Base-by-base conservation (phyloP, 495 filamentous ascomycete species). In the Polyplosphaeria fusca region DNA sequence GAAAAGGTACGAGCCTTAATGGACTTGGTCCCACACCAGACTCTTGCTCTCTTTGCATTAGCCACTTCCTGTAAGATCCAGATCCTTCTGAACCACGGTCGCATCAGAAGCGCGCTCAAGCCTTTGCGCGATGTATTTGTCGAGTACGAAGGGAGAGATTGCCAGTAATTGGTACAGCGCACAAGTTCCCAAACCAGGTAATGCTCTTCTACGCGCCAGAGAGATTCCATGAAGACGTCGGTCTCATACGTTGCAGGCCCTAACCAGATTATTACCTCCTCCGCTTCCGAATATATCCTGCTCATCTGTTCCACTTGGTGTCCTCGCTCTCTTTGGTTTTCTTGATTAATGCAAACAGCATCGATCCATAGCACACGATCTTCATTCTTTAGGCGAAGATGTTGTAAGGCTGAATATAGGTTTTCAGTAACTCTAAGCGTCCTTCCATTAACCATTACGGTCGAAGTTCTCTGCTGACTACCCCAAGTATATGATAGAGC, bases 41-140 rank as follows among this genome's bases (percentile, higher is more conserved):
- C 41, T 39, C 27, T 16, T 19, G 67, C 67, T 5, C 0, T 42
- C 45, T 60, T 51, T 14, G 69, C 65, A 32, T 59, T 60, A 25
- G 66, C 69, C 26, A 68, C 51, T 58, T 71, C 69, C 58, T 71
- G 69, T 24, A 71, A 47, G 38, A 71, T 65, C 69, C 69, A 71
- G 32, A 68, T 47, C 52, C 68, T 56, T 7, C 43, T 37, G 32
- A 70, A 71, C 68, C 67, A 71, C 25, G 42, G 37, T 49, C 58
- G 54, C 2, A 11, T 20, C n/a, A 69, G 50, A 26, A 68, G 44
- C 5, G 32, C 37, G 12, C 22, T 23, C 28, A 67, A 28, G 9
- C 66, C 66, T 37, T 35, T n/a, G n/a, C n/a, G n/a, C n/a, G n/a
- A n/a, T n/a, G n/a, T n/a, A n/a, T n/a, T n/a, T n/a, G n/a, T n/a